Conservation (phyloP, 148 eudicot genomes). For the Cornus florida region DNA sequence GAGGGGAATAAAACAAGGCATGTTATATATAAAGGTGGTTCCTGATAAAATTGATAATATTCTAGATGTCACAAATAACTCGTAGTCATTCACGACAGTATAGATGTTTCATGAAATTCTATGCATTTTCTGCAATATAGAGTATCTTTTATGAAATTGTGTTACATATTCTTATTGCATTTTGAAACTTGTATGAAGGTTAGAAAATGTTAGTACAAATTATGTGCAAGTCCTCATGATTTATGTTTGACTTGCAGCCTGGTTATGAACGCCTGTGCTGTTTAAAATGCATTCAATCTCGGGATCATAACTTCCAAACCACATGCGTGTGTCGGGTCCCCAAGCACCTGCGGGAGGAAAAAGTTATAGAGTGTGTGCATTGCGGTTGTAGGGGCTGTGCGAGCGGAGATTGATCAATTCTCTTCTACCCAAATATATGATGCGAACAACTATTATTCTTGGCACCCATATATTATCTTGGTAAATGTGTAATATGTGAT, state of each 20-base stretch:
- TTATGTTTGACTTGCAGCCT: constrained; percentile 49
- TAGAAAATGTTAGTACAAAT: neutral
- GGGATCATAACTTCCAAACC: constrained; percentile 88
- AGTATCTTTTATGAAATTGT: too few species aligned
- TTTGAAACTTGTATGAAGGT: too few species aligned
- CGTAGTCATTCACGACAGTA: too few species aligned
- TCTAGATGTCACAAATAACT: neutral
- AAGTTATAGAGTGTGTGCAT: constrained; percentile 36
- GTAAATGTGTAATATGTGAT: neutral
- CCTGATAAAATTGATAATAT: neutral
- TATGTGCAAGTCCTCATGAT: neutral
- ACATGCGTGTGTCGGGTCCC: constrained; percentile 94
- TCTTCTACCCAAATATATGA: neutral
- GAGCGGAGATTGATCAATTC: constrained; percentile 29
- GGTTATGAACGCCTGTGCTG: constrained; percentile 93
- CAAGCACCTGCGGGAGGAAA: constrained; percentile 59
- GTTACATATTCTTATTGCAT: too few species aligned
- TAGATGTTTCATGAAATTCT: too few species aligned
- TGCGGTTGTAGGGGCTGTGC: constrained; percentile 42
- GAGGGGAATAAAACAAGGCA: too few species aligned
- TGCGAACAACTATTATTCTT: neutral
- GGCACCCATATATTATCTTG: neutral
- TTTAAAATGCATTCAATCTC: constrained; percentile 81
- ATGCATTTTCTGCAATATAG: too few species aligned
- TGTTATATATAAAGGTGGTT: neutral